Base-by-base conservation (phyloP, 2,329 filamentous ascomycete genomes). In the Grosmannia huntii region DNA sequence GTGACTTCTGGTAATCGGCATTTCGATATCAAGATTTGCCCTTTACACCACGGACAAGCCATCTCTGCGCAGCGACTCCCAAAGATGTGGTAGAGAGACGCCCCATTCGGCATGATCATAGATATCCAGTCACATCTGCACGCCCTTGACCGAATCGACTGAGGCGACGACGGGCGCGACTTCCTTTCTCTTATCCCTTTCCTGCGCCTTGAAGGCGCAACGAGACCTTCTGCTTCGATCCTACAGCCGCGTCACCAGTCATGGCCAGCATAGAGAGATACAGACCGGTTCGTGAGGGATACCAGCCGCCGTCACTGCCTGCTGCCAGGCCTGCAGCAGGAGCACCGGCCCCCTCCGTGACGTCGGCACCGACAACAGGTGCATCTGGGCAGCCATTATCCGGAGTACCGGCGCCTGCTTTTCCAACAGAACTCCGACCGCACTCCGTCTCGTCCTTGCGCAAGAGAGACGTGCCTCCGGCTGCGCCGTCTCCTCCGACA, bases 231-330 rank as follows among this genome's bases (percentile, higher is more conserved):
- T 2, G 21, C 21, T 14, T 5, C 3, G 21, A 27, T 14, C 46
- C 46, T 9, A 23, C 46, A 23, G 11, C 10, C 12, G 46, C 1
- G 12, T 14, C 6, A 11, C 7, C 19, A 41, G 25, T 23, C 19
- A 83, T 83, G 81, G 80, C 80, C 62, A 82, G 78, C 68, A 76
- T 83, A 69, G 80, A 83, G 67, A 72, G 77, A 66, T 83, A 83
- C 64, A 75, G 80, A 62, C 79, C 79, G 57, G 72, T 76, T 55
- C 75, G 79, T 60, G 80, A 83, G 68, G 75, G 74, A 62, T 82
- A 83, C 63, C 79, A 81, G 64, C 78, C 80, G 58, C 79, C 80
- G 16, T 68, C 70, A 36, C 65, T 78, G 3, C 64, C 73, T 62
- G 61, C 71, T 66, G 66, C 66, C 68, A 63, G 68, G 68, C 63